phyloP scores from a whole-genome alignment of 1,284 basidiomycete species.

The Boletus smithii region DNA sequence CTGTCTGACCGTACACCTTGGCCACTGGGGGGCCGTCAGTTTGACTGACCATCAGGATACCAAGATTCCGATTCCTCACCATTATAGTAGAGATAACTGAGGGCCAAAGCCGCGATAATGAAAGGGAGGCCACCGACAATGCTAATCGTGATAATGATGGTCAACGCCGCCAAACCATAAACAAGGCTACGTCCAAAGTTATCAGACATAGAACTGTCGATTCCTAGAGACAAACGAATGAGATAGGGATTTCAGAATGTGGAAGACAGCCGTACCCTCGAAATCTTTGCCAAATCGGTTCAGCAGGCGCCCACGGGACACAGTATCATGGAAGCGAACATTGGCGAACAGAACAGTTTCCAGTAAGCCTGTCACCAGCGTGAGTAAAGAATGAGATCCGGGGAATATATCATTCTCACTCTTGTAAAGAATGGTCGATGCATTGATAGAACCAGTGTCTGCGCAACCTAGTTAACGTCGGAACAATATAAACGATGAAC shows the following conservation, averaged over 20 bases:
- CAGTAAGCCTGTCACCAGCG: slow-evolving; percentile 54
- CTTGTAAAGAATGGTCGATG: slow-evolving; percentile 69
- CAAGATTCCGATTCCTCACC: slow-evolving; percentile 43
- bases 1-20: slow-evolving; percentile 78
- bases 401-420: slow-evolving; percentile 38
- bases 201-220: slow-evolving; percentile 84
- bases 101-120: slow-evolving; percentile 55
- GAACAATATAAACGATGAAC: neutral
- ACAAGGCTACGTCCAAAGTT: slow-evolving; percentile 80
- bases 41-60: neutral
- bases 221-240: slow-evolving; percentile 42
- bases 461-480: slow-evolving; percentile 6
- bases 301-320: slow-evolving; percentile 79
- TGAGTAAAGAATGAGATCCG: slow-evolving; percentile 6
- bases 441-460: slow-evolving; percentile 70
- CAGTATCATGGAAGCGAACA: slow-evolving; percentile 92
- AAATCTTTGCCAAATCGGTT: slow-evolving; percentile 95
- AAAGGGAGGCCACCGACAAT: slow-evolving; percentile 79
- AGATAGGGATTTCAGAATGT: neutral
- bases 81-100: slow-evolving; percentile 68
- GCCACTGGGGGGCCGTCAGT: slow-evolving; percentile 35
- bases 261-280: slow-evolving; percentile 55
- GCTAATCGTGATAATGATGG: slow-evolving; percentile 76
- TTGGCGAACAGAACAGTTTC: slow-evolving; percentile 87
- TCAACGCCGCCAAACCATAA: slow-evolving; percentile 53